Base-by-base conservation (phyloP, 345 rosid genomes). In the Lepidium sativum region DNA sequence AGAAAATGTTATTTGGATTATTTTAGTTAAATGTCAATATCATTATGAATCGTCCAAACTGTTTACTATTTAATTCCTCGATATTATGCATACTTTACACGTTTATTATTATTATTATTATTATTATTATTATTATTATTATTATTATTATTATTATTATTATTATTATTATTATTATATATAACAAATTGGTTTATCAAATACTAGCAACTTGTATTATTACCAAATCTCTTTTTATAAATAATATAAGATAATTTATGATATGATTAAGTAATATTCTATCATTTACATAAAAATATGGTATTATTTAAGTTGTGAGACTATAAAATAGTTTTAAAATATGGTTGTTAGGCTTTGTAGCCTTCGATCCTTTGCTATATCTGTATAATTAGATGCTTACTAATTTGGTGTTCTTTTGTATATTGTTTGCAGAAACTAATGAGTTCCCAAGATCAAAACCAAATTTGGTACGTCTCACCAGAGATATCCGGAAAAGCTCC, bases 11-110 rank as follows among this genome's bases (percentile, higher is more conserved):
- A 67, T 47, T 45, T 35, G 56, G 31, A 44, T 55, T 11, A 37
- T n/a, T 37, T 63, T 70, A 54, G 69, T 41, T 63, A 70, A 45
- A 54, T 55, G 69, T 70, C 69, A 39, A 37, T 27, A 54, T 70
- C 69, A 70, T 18, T 11, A 63, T 63, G 69, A 70, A 54, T 54
- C 63, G 13, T 70, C 69, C n/a, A 39, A 63, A 38, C 34, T 50
- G 63, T 54, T 70, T 59, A 58, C 11, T 20, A 33, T 43, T 53
- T 17, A n/a, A 43, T 53, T 53, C 25, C 47, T 27, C n/a, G 17
- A 17, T 35, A 53, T 53, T 33, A 53, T 70, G 62, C 74, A 60
- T 14, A 51, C 44, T 35, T 21, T 33, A 49, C 72, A 58, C 41
- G 65, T 50, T 27, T 5, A 25, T 25, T 48, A 68, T 20, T 38